These are phyloP conservation scores for Leccinum holopus DNA, from an alignment of 1,284 basidiomycete species.

Conservation along the genomic window DNA sequence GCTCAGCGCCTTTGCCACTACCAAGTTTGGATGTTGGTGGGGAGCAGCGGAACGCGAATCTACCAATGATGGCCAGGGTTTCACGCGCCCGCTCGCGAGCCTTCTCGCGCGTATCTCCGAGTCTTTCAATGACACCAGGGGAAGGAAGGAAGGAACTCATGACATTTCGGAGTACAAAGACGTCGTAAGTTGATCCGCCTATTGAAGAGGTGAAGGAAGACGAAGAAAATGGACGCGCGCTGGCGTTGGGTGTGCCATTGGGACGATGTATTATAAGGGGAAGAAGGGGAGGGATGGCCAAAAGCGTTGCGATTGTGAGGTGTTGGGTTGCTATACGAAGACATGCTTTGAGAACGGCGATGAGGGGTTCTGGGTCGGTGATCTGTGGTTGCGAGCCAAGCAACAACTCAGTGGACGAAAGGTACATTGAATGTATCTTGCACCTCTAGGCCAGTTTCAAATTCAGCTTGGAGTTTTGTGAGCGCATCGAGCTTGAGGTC, in stretches of 20 bases:
- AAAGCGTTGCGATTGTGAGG: slow-evolving; percentile 70
- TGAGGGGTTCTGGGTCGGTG: slow-evolving; percentile 64
- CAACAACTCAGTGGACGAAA: slow-evolving; percentile 13
- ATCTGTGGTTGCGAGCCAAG: slow-evolving; percentile 46
- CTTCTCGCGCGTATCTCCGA: slow-evolving; percentile 76
- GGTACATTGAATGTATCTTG: slow-evolving; percentile 18
- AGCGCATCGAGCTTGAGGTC: slow-evolving; percentile 78
- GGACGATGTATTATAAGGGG: slow-evolving; percentile 55
- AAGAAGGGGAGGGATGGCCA: slow-evolving; percentile 61
- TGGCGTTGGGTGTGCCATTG: slow-evolving; percentile 34
- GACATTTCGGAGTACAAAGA: slow-evolving; percentile 59
- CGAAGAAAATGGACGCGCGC: slow-evolving; percentile 37
- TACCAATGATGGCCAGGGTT: slow-evolving; percentile 63
- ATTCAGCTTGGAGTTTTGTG: slow-evolving; percentile 68
- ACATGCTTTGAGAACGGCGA: slow-evolving; percentile 68
- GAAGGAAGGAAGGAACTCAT: slow-evolving; percentile 67
- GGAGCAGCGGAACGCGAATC: slow-evolving; percentile 64
- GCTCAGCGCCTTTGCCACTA: slow-evolving; percentile 72
- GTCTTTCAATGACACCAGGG: slow-evolving; percentile 76
- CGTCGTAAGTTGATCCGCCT: slow-evolving; percentile 45
- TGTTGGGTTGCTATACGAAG: slow-evolving; percentile 81
- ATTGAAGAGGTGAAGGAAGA: slow-evolving; percentile 54
- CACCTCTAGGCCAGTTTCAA: slow-evolving; percentile 69
- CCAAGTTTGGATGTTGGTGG: slow-evolving; percentile 48
- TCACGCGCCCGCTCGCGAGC: slow-evolving; percentile 75